phyloP scores from a whole-genome alignment of 208 protist species.

The Porcisia hertigi region DNA sequence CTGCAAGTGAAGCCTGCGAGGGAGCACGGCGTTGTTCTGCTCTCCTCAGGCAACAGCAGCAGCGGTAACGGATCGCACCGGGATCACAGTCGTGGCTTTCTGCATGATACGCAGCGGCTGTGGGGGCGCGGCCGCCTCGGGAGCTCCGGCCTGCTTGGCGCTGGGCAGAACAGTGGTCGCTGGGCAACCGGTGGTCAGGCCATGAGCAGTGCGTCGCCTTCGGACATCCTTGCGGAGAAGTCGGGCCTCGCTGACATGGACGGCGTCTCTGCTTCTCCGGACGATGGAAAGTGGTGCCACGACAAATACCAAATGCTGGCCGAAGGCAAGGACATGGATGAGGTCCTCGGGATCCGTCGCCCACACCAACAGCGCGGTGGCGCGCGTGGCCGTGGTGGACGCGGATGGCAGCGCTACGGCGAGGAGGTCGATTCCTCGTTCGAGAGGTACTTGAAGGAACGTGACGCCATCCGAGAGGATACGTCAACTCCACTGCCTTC shows the following conservation, averaged over 20 bases:
- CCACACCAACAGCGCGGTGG: conserved; percentile 22
- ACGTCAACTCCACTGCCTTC: background rate
- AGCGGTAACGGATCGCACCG: conserved; percentile 2
- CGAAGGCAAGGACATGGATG: conserved; percentile 58
- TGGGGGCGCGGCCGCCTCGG: conserved; percentile 13
- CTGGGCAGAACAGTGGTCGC: background rate
- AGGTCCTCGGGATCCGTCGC: conserved; percentile 44
- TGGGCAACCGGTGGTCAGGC: background rate
- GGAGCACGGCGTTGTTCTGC: conserved; percentile 85
- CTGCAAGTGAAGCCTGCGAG: conserved; percentile 70
- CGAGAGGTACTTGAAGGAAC: conserved; percentile 57
- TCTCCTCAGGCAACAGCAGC: conserved; percentile 32
- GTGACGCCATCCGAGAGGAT: conserved; percentile 25
- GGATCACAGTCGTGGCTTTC: conserved; percentile 35
- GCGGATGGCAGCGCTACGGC: conserved; percentile 35
- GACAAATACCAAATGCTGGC: conserved; percentile 73
- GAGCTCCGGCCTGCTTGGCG: conserved; percentile 3
- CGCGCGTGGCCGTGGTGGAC: conserved; percentile 36
- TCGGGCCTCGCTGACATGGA: conserved; percentile 3
- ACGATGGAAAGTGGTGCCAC: conserved; percentile 60
- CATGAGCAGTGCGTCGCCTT: background rate
- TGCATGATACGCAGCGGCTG: conserved; percentile 29
- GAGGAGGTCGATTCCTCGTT: conserved; percentile 52
- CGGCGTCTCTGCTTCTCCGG: background rate
- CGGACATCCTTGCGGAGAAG: background rate